Evolutionary conservation across 495 filamentous ascomycete genomes (phyloP).

Genomic region (Friedmanniomyces endolithicus): DNA sequence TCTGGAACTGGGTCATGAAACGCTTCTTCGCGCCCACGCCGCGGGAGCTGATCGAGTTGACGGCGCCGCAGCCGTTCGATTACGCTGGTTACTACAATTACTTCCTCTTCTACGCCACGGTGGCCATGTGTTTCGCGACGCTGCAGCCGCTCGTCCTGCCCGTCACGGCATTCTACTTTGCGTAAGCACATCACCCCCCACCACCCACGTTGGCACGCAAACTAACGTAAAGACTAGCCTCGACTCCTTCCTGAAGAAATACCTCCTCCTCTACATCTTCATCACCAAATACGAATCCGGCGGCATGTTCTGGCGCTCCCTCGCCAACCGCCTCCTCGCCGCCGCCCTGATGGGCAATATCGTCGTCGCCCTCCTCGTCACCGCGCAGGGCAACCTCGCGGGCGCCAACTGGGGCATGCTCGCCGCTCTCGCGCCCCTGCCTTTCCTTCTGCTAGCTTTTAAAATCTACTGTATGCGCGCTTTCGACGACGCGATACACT

Average conservation of each 20-base stretch:
- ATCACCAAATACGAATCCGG: slow-evolving; percentile 93
- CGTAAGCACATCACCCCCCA: slow-evolving; percentile 10
- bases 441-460: slow-evolving; percentile 70
- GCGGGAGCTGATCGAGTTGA: slow-evolving; percentile 83
- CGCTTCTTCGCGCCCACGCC: slow-evolving; percentile 81
- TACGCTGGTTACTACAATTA: slow-evolving; percentile 95
- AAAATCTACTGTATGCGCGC: slow-evolving; percentile 67
- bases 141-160: slow-evolving; percentile 86
- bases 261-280: slow-evolving; percentile 80
- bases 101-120: slow-evolving; percentile 87
- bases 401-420: slow-evolving; percentile 44
- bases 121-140: slow-evolving; percentile 73
- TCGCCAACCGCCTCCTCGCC: slow-evolving; percentile 88
- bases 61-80: slow-evolving; percentile 83
- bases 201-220: neutral
- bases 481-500: slow-evolving; percentile 69
- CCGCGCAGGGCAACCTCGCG: slow-evolving; percentile 27
- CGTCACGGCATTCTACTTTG: slow-evolving; percentile 81
- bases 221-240: slow-evolving; percentile 26
- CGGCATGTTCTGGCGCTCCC: slow-evolving; percentile 79
- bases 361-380: slow-evolving; percentile 51
- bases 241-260: slow-evolving; percentile 88
- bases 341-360: slow-evolving; percentile 66
- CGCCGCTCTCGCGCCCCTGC: slow-evolving; percentile 59
- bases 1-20: slow-evolving; percentile 68